Percentiles rank a stretch among this genome's conserved stretches.
phyloP scores from a whole-genome alignment of 2,329 filamentous ascomycete genomes.

The Trichothecium sympodiale region DNA sequence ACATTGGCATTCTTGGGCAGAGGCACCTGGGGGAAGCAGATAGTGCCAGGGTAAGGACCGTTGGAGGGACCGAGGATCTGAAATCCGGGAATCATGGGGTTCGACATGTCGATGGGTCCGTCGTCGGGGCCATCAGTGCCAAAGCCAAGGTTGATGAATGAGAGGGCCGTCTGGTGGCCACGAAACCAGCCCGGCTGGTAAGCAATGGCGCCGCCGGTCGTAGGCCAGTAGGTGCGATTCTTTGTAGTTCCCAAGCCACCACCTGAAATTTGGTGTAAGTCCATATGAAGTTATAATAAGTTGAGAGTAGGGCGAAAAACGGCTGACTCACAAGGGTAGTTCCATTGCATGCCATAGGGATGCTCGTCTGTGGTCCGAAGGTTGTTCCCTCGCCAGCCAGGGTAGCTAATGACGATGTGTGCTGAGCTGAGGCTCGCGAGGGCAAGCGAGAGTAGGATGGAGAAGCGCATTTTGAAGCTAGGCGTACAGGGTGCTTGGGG shows the following conservation, averaged over 20 bases:
- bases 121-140: conserved; percentile 53
- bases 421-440: conserved; percentile 42
- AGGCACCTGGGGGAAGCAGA: conserved; percentile 84
- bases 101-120: conserved; percentile 77
- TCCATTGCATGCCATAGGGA: conserved; percentile 91
- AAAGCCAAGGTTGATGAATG: conserved; percentile 87
- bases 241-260: conserved; percentile 67
- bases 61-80: conserved; percentile 74
- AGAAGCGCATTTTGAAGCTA: conserved; percentile 31
- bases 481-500: conserved; percentile 2
- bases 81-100: conserved; percentile 69
- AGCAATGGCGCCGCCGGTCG: conserved; percentile 73
- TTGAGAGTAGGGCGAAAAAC: background rate
- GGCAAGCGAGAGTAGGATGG: conserved; percentile 29
- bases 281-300: background rate
- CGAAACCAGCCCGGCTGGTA: conserved; percentile 95
- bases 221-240: conserved; percentile 89
- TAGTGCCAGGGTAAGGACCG: conserved; percentile 73
- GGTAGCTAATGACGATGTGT: conserved; percentile 81
- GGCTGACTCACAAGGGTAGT: conserved; percentile 70
- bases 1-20: conserved; percentile 62
- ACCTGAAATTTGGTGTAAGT: conserved; percentile 39
- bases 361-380: conserved; percentile 67
- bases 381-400: conserved; percentile 79
- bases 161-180: conserved; percentile 69